phyloP scores from a whole-genome alignment of 1,284 basidiomycete species.

The Cutaneotrichosporon cyanovorans region DNA sequence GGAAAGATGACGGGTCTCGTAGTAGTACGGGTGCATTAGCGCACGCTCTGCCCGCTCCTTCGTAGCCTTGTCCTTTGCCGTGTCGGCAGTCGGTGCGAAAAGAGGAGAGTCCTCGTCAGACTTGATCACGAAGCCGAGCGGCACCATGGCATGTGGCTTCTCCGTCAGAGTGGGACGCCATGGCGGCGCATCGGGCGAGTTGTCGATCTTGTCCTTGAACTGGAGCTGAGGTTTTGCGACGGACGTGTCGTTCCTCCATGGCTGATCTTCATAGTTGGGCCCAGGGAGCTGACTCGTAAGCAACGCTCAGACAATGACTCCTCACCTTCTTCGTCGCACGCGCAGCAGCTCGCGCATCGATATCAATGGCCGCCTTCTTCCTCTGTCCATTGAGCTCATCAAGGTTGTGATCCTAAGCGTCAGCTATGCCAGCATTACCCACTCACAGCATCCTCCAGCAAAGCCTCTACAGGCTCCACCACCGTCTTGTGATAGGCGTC shows the following conservation, averaged over 20 bases:
- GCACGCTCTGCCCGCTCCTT: neutral
- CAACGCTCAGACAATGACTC: neutral
- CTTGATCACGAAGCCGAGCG: slow-evolving; percentile 51
- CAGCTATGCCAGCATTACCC: slow-evolving; percentile 4
- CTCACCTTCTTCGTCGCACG: slow-evolving; percentile 5
- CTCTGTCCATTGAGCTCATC: slow-evolving; percentile 68
- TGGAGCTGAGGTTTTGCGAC: slow-evolving; percentile 69
- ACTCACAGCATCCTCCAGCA: slow-evolving; percentile 75
- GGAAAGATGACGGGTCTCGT: slow-evolving; percentile 65
- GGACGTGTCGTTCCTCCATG: slow-evolving; percentile 59
- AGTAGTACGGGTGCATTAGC: slow-evolving; percentile 64
- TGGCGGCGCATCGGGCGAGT: slow-evolving; percentile 49
- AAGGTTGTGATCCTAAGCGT: slow-evolving; percentile 62
- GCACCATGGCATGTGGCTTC: slow-evolving; percentile 73
- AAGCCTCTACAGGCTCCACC: slow-evolving; percentile 72
- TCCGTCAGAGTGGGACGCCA: slow-evolving; percentile 55
- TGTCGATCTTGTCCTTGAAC: slow-evolving; percentile 59
- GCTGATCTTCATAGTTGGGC: slow-evolving; percentile 31
- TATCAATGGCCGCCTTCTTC: slow-evolving; percentile 51
- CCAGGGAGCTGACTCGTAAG: slow-evolving; percentile 25
- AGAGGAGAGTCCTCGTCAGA: slow-evolving; percentile 14
- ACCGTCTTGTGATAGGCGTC: slow-evolving; percentile 68
- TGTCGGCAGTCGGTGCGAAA: neutral
- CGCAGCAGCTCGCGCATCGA: slow-evolving; percentile 13
- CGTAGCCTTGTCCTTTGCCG: neutral